Evolutionary conservation across 1,284 basidiomycete species (phyloP), one percentile per base, ranked within the genome.

Genomic region (Malassezia caprae): DNA sequence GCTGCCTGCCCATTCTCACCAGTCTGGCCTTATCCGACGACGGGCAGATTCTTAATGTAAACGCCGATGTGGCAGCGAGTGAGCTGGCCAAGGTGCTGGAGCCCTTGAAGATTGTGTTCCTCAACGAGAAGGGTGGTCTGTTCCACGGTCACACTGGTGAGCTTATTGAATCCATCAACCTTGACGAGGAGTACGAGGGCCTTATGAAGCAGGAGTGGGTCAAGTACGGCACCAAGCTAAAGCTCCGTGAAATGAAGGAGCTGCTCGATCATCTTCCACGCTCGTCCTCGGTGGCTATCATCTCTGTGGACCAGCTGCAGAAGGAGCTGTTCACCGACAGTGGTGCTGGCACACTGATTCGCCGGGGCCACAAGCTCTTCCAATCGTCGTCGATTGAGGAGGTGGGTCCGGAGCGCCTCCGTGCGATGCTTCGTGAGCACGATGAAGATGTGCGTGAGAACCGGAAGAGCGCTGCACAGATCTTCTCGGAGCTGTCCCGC

Each of bases 201-300:
- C 82, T 99, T 58, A 90, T 98, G 90, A 94, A 91, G 76, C 86
- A 96, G 78, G 83, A 90, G n/a, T 99, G 94, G 93, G 93, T 99
- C 78, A 96, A 96, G 77, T 96, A 85, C 75, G 93, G 93, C 63
- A 98, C 94, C 66, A 99, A 99, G 78, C 87, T 99, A 78, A 98
- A 98, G 79, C 82, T 99, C 49, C 86, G 93, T 65, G 93, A 98
- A 78, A 96, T 98, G 82, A 99, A 99, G 79, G 93, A 98, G 76
- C 84, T 99, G 43, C 83, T 99, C 52, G 94, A 98, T 76, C 87
- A 94, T 78, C 88, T 98, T 57, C 93, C 94, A 28, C 90, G 94
- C 63, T 88, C 94, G 3, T 96, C 93, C 19, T 96, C 90, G 41
- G 93, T 98, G 52, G 93, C 93, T 62, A 91, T 99, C 78, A 99